Base-by-base conservation (phyloP, 1,284 basidiomycete species). In the Vanrija sp. region DNA sequence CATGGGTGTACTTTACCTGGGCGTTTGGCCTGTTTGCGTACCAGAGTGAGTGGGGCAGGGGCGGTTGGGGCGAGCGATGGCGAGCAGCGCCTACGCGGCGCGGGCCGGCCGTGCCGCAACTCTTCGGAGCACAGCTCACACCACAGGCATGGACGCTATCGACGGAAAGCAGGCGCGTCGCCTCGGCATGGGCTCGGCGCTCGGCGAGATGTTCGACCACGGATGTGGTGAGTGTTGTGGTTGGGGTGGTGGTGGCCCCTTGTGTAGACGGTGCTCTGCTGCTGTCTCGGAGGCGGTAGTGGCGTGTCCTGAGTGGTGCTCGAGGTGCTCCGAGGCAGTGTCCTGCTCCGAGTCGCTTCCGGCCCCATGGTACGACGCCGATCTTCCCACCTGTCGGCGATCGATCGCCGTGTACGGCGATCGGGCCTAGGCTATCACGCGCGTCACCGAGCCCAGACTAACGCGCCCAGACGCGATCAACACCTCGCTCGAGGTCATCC, bases 111-210 rank as follows among this genome's bases (percentile, higher is more conserved):
- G 31, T 35, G 31, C 15, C n/a, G n/a, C n/a, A n/a, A n/a, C n/a
- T n/a, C n/a, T n/a, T n/a, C n/a, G n/a, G n/a, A 16, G 9, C 14
- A 15, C 24, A 27, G 31, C 20, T 37, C 52, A 39, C 12, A 75
- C 15, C 72, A 72, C 49, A 69, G 65, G 64, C 45, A 74, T 75
- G 72, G 73, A 80, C 59, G 73, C 77, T 9, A 75, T 75, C 51
- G 72, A 76, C 60, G 94, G 92, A 12, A 96, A 96, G 75, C 95
- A 98, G 77, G 95, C 95, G 14, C 80, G 95, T 49, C 78, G 94
- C 51, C 96, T 93, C 0, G 90, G 90, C 3, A 98, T 97, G 89
- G 88, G 93, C 19, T 91, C 94, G 4, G 95, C 95, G 3, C 78
- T 98, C 18, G 95, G 95, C 18, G 90, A 97, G 73, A 85, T 96